phyloP scores from a whole-genome alignment of 2,329 filamentous ascomycete species.

The Chaetothyriales sp. region DNA sequence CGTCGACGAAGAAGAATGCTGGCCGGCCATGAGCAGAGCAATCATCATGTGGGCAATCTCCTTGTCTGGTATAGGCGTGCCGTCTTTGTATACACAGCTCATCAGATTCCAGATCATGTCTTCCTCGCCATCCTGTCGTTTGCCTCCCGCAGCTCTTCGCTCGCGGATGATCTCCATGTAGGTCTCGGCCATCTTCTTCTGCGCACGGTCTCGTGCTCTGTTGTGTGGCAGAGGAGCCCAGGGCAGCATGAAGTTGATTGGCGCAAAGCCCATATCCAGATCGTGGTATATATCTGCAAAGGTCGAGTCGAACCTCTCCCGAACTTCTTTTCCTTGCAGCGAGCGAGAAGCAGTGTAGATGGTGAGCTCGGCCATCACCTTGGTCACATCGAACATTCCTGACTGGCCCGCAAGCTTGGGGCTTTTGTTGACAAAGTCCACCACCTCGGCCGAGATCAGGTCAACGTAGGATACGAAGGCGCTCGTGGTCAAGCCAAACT shows the following conservation, averaged over 20 bases:
- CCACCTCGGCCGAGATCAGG: slow-evolving; percentile 61
- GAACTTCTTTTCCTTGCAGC: slow-evolving; percentile 63
- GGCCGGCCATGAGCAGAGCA: slow-evolving; percentile 68
- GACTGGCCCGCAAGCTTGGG: slow-evolving; percentile 43
- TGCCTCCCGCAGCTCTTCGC: slow-evolving; percentile 37
- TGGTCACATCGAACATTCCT: slow-evolving; percentile 39
- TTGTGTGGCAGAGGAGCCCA: slow-evolving; percentile 69
- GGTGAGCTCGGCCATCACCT: slow-evolving; percentile 61
- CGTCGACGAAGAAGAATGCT: slow-evolving; percentile 68
- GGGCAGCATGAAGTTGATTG: slow-evolving; percentile 70
- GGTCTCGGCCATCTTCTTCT: slow-evolving; percentile 54
- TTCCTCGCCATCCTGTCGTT: slow-evolving; percentile 34
- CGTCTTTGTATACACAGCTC: slow-evolving; percentile 63
- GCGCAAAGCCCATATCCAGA: slow-evolving; percentile 63
- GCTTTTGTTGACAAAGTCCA: slow-evolving; percentile 43
- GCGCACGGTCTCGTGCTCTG: slow-evolving; percentile 55
- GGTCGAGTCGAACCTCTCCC: slow-evolving; percentile 54
- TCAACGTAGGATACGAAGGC: slow-evolving; percentile 58
- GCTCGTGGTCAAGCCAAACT: slow-evolving; percentile 48
- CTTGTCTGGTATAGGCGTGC: slow-evolving; percentile 52
- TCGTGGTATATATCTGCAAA: slow-evolving; percentile 69
- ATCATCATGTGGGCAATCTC: slow-evolving; percentile 82
- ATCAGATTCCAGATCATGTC: slow-evolving; percentile 76
- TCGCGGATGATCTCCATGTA: slow-evolving; percentile 59
- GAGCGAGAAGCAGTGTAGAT: slow-evolving; percentile 68